phyloP scores from a whole-genome alignment of 2,329 filamentous ascomycete genomes.

The Biscogniauxia marginata region DNA sequence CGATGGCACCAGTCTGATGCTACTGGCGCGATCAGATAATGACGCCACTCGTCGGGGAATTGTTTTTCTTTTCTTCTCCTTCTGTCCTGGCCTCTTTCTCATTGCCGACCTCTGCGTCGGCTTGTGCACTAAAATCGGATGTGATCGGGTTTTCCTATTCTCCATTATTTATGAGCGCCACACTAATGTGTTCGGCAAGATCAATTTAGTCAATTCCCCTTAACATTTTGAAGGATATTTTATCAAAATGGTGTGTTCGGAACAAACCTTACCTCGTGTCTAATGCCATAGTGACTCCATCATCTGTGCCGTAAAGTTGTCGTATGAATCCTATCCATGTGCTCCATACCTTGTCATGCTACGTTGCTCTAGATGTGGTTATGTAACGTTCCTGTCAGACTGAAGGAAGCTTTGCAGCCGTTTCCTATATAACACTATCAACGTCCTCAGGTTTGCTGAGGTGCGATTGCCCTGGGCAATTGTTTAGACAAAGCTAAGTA shows the following conservation, averaged over 20 bases:
- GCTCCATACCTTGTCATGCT: neutral
- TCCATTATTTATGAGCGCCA: neutral
- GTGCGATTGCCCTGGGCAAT: no score
- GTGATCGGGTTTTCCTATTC: neutral
- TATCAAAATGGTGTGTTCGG: neutral
- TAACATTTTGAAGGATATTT: neutral
- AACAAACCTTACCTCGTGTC: neutral
- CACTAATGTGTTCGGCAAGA: neutral
- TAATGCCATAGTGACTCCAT: neutral
- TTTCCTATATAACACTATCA: neutral
- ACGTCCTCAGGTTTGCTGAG: neutral
- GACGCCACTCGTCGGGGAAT: constrained; percentile 24
- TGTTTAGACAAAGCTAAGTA: no score
- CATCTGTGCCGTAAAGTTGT: neutral
- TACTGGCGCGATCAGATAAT: constrained; percentile 23
- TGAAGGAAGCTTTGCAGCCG: neutral
- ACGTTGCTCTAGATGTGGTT: neutral
- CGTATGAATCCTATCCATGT: neutral
- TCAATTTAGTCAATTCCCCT: neutral
- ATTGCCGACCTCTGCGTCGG: neutral
- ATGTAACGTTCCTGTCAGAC: neutral
- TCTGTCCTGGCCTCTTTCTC: constrained; percentile 20
- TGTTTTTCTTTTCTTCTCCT: constrained; percentile 17
- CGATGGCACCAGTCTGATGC: constrained; percentile 26
- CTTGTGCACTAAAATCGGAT: constrained; percentile 4